Conservation (phyloP, 495 filamentous ascomycete genomes). For the Talaromyces adpressus region DNA sequence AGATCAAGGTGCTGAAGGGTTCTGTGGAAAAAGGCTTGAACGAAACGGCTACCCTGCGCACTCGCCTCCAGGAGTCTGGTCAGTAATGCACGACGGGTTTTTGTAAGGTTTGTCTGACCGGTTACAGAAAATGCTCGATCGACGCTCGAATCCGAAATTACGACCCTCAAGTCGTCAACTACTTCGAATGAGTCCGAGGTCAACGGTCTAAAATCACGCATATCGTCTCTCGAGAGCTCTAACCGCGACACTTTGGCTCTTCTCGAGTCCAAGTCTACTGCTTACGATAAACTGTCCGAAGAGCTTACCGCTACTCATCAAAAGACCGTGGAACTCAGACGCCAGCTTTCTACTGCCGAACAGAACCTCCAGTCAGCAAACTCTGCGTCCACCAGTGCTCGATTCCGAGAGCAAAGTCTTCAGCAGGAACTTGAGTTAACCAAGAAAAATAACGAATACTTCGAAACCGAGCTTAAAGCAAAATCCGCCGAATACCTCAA, state of each 20-base stretch:
- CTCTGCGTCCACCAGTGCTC: conserved; percentile 65
- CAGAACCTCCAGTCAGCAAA: conserved; percentile 75
- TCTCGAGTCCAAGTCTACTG: conserved; percentile 79
- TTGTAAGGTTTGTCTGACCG: conserved; percentile 13
- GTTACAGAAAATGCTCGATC: conserved; percentile 52
- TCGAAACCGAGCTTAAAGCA: conserved; percentile 81
- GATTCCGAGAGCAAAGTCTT: conserved; percentile 80
- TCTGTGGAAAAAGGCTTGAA: conserved; percentile 74
- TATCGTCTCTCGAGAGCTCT: conserved; percentile 78
- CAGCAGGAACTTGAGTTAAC: conserved; percentile 83
- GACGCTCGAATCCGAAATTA: conserved; percentile 74
- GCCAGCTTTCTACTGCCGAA: conserved; percentile 70
- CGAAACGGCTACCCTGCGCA: conserved; percentile 68
- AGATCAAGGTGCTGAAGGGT: conserved; percentile 69
- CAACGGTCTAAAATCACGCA: conserved; percentile 66
- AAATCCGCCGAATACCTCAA: conserved; percentile 79
- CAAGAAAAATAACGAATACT: conserved; percentile 86
- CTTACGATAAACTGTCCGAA: conserved; percentile 77
- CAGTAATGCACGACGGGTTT: conserved; percentile 13
- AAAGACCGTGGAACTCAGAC: conserved; percentile 74
- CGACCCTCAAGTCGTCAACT: conserved; percentile 67
- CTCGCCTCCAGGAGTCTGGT: conserved; percentile 79
- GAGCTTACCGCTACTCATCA: conserved; percentile 84
- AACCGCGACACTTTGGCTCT: conserved; percentile 84
- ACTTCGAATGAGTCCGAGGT: conserved; percentile 71